Evolutionary conservation across 768 basidiomycete species (phyloP).

Genomic region (Boletus eberwhitei): DNA sequence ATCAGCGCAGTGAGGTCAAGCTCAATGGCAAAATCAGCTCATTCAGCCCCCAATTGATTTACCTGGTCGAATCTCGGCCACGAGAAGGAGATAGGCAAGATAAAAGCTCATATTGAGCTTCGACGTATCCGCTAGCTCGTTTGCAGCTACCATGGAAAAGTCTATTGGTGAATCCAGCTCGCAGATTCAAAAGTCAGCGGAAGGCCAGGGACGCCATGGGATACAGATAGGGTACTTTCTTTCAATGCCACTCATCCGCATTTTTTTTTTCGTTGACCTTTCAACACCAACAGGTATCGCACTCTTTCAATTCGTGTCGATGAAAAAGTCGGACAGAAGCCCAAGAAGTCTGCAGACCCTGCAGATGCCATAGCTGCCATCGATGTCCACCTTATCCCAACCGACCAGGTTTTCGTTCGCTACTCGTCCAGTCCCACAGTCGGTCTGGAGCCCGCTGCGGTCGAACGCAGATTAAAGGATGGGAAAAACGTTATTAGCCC

Average conservation of each 20-base stretch:
- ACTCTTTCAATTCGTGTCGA: conserved; percentile 46
- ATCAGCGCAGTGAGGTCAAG: conserved; percentile 18
- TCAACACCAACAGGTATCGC: conserved; percentile 31
- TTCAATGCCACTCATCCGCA: neutral
- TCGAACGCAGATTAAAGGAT: conserved; percentile 36
- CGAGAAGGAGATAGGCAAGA: conserved; percentile 10
- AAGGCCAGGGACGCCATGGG: conserved; percentile 24
- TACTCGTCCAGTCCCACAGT: conserved; percentile 40
- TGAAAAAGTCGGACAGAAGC: conserved; percentile 22
- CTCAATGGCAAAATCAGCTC: conserved; percentile 29
- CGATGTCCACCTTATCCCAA: conserved; percentile 44
- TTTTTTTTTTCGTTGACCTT: neutral
- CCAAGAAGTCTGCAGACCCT: conserved; percentile 29
- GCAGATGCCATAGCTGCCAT: conserved; percentile 41
- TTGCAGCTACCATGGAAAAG: conserved; percentile 20
- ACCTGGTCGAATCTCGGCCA: neutral
- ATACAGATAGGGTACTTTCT: conserved; percentile 30
- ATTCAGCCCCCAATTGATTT: neutral
- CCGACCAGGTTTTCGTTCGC: conserved; percentile 42
- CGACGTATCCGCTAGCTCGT: neutral
- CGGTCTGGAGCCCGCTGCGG: conserved; percentile 48
- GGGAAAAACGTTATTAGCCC: conserved; percentile 51
- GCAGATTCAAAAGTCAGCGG: conserved; percentile 10
- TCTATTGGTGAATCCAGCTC: neutral
- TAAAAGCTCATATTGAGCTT: conserved; percentile 6